Evolutionary conservation across 1,284 basidiomycete genomes (phyloP).

Genomic region (Mycena citricolor): DNA sequence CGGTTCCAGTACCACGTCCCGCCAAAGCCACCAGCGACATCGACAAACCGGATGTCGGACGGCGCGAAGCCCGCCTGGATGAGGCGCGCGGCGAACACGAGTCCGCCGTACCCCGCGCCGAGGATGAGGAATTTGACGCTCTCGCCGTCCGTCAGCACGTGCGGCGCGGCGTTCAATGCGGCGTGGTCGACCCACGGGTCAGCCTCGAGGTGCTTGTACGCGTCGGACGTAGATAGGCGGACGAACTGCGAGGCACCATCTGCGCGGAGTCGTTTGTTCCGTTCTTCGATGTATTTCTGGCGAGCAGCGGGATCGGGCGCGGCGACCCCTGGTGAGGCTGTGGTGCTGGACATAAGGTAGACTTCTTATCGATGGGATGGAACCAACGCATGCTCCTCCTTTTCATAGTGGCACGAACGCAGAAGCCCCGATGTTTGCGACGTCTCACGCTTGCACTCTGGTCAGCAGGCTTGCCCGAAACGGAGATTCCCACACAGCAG

Average conservation of each 20-base stretch:
- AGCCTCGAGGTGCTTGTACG: conserved; percentile 14
- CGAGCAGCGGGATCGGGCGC: too few species aligned
- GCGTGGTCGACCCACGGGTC: conserved; percentile 24
- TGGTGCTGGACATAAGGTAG: too few species aligned
- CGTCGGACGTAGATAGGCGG: conserved; percentile 6
- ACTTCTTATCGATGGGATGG: too few species aligned
- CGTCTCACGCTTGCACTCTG: too few species aligned
- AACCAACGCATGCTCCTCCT: too few species aligned
- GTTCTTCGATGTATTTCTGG: conserved; percentile 16
- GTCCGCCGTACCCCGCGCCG: conserved; percentile 21
- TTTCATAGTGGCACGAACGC: too few species aligned
- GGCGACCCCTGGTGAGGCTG: too few species aligned
- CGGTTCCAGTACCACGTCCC: conserved; percentile 28
- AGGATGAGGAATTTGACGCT: conserved; percentile 18
- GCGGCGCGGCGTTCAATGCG: conserved; percentile 14
- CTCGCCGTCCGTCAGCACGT: conserved; percentile 14
- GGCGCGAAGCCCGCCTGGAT: conserved; percentile 20
- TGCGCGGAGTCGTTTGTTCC: conserved; percentile 16
- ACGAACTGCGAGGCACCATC: conserved; percentile 18
- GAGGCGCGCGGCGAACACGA: conserved; percentile 17
- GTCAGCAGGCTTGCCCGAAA: too few species aligned
- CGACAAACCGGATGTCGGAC: conserved; percentile 20
- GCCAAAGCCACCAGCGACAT: conserved; percentile 23
- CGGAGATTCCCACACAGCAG: too few species aligned
- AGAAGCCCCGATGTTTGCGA: too few species aligned